Conservation (phyloP, 768 basidiomycete species). For the Suillus paluster region DNA sequence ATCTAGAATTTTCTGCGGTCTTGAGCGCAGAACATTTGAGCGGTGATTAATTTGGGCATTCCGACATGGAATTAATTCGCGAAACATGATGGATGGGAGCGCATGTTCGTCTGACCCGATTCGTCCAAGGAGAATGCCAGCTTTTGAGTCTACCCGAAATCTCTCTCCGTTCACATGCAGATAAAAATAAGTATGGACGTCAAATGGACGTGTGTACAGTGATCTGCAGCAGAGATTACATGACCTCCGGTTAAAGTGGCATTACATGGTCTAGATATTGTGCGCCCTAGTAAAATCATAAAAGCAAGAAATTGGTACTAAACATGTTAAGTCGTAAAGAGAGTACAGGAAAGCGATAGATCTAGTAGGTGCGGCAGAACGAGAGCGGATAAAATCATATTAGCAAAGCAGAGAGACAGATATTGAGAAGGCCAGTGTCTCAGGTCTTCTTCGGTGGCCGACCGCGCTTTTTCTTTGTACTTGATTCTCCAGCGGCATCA, state of each 20-base stretch:
- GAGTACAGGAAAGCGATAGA: constrained; percentile 31
- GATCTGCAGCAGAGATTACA: constrained; percentile 14
- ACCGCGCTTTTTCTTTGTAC: constrained; percentile 71
- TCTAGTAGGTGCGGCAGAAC: not conserved
- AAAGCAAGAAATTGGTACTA: constrained; percentile 38
- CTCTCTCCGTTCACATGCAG: constrained; percentile 32
- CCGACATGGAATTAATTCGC: constrained; percentile 37
- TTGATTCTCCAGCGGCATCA: constrained; percentile 51
- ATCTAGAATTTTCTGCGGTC: constrained; percentile 20
- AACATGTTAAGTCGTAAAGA: constrained; percentile 38
- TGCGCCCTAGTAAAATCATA: constrained; percentile 38
- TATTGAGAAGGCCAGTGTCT: constrained; percentile 18
- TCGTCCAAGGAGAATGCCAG: constrained; percentile 13
- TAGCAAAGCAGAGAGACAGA: constrained; percentile 30
- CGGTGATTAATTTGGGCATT: constrained; percentile 41
- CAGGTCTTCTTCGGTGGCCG: constrained; percentile 59
- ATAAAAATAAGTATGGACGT: constrained; percentile 34
- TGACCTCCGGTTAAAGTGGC: constrained; percentile 24
- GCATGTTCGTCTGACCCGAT: constrained; percentile 23
- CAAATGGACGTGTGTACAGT: constrained; percentile 17
- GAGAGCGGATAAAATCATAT: constrained; percentile 27
- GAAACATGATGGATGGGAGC: constrained; percentile 19
- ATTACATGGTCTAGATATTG: constrained; percentile 41
- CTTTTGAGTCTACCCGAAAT: constrained; percentile 22
- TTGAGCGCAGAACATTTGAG: constrained; percentile 26